A percentile compares a stretch with the other conserved stretches of the same genome.
Conservation (phyloP, 2,329 filamentous ascomycete genomes). For the Sclerotiophoma versabilis region DNA sequence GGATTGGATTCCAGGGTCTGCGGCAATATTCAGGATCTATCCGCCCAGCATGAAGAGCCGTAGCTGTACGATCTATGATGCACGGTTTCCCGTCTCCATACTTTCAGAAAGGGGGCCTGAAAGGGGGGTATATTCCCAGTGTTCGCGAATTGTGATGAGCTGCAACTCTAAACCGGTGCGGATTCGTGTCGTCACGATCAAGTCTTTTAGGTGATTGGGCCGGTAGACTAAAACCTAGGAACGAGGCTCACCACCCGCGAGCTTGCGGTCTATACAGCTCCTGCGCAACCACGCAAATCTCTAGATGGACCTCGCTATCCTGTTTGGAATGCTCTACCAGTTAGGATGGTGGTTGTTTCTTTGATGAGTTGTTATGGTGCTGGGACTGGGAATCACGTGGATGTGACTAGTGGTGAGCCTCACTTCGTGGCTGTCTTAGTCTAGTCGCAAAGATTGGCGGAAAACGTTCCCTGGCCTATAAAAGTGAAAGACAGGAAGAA, state of each 20-base stretch:
- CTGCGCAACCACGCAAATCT: too few species aligned
- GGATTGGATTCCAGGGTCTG: neutral
- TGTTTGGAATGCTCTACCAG: too few species aligned
- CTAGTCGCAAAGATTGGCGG: neutral
- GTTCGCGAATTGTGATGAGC: neutral
- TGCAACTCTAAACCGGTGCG: neutral
- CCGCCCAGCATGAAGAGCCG: neutral
- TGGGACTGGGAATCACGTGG: too few species aligned
- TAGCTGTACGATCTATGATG: neutral
- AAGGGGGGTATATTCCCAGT: neutral
- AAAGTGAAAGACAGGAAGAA: neutral
- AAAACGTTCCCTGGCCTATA: neutral
- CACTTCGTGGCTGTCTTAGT: too few species aligned
- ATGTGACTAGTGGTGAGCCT: too few species aligned
- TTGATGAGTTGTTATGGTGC: too few species aligned
- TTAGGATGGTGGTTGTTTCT: too few species aligned
- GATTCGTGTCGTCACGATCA: neutral
- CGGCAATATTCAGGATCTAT: conserved; percentile 3
- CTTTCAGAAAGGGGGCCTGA: neutral
- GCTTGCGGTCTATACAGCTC: too few species aligned
- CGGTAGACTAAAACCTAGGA: too few species aligned
- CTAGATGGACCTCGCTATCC: too few species aligned
- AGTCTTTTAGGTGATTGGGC: neutral
- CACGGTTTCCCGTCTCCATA: neutral
- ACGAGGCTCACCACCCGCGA: too few species aligned